Percentiles rank a stretch among this genome's conserved stretches.
These are phyloP conservation scores for Phytophthora podocarpi DNA, from an alignment of 352 stramenopile genomes.

Conservation along the genomic window DNA sequence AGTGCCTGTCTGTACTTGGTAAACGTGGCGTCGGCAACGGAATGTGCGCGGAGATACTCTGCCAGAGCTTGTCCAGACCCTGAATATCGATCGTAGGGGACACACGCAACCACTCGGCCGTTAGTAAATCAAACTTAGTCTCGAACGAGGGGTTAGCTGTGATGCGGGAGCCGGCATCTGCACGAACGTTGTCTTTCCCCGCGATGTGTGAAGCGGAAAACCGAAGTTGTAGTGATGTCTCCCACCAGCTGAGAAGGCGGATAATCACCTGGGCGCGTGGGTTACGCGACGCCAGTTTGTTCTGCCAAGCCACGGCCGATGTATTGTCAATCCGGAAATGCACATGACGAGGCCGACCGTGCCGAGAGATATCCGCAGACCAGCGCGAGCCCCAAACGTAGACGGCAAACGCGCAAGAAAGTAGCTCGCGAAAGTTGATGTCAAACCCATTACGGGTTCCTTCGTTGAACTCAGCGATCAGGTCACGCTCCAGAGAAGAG, in stretches of 20 bases:
- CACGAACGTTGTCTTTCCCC: not conserved
- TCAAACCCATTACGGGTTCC: not conserved
- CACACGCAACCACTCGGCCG: not conserved
- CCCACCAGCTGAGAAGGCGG: not conserved
- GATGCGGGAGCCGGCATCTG: not conserved
- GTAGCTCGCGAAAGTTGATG: slow-evolving; percentile 28
- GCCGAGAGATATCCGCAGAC: not conserved
- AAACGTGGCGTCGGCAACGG: slow-evolving; percentile 9
- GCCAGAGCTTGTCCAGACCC: not conserved
- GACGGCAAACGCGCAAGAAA: slow-evolving; percentile 6
- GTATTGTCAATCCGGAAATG: slow-evolving; percentile 26
- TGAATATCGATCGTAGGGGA: not conserved
- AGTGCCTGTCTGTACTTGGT: not conserved
- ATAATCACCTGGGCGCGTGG: slow-evolving; percentile 8
- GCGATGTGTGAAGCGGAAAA: slow-evolving; percentile 9
- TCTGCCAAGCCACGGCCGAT: not conserved
- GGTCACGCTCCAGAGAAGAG: not conserved
- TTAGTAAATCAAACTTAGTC: not conserved
- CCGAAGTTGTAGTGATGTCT: not conserved
- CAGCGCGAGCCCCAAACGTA: not conserved
- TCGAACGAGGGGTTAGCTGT: not conserved
- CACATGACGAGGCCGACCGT: not conserved
- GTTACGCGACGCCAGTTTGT: not conserved
- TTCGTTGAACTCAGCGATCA: not conserved
- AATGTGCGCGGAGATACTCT: slow-evolving; percentile 8